Evolutionary conservation across 371 early-diverging fungal genomes (phyloP), one percentile per base, ranked within the genome.

Genomic region (Mortierella sp.): DNA sequence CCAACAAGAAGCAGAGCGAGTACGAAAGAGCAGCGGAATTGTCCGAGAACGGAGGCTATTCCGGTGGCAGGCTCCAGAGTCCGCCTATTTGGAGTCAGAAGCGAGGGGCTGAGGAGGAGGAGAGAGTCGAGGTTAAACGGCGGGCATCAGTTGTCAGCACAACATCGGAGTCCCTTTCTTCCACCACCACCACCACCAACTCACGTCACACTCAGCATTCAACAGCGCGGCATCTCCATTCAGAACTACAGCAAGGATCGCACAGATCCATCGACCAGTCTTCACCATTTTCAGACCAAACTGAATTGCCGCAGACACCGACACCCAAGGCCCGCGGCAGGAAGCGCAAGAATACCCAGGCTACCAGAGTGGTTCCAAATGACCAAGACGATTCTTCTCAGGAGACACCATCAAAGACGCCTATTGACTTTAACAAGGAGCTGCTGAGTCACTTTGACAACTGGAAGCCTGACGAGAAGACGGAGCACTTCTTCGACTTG

Each of bases 401-500:
- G 3, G 65, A 27, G 8, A 41, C 32, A 3, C 24, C 82, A 21
- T 51, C 72, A 41, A 76, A 56, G 11, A 35, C 63, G 16, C 27
- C 70, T 0, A 76, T 79, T 14, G 77, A 75, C 24, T 79, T 85
- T 63, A 79, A 75, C 70, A 81, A 85, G 54, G 65, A 78, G n/a
- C 77, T 81, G 24, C 41, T 85, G 65, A 78, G 75, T 21, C 85
- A 85, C 14, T 81, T 81, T 35, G 81, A 75, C 18, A 78, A 76
- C 43, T 85, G 85, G 85, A 81, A 76, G 18, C 72, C 78, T 4
- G 84, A 85, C 56, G 74, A 77, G 35, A 81, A 54, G 74, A 72
- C 77, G 2, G 78, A 75, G 14, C 77, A 77, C 43, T 75, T 86
- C 46, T 79, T 82, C 11, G 87, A 86, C 38, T 80, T 86, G 46